phyloP scores from a whole-genome alignment of 352 stramenopile species.

The Phytophthora nicotianae region DNA sequence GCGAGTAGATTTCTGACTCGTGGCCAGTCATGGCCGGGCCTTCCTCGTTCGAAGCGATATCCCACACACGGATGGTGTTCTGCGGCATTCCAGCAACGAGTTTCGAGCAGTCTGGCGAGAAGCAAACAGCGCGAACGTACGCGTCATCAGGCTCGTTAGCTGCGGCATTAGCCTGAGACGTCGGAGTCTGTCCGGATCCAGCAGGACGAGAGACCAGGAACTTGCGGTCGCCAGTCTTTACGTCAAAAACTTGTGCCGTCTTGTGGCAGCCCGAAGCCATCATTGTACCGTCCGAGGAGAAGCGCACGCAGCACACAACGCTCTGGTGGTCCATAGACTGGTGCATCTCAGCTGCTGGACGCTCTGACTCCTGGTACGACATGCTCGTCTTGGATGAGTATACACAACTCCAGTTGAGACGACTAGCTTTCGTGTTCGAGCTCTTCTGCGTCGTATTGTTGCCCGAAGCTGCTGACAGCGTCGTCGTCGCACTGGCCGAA shows the following conservation, averaged over 20 bases:
- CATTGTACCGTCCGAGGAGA: slow-evolving; percentile 85
- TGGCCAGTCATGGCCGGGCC: slow-evolving; percentile 80
- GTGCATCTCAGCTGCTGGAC: slow-evolving; percentile 83
- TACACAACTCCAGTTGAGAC: slow-evolving; percentile 86
- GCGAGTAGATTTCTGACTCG: slow-evolving; percentile 87
- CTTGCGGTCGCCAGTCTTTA: slow-evolving; percentile 84
- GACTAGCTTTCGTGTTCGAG: slow-evolving; percentile 80
- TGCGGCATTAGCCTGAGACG: slow-evolving; percentile 45
- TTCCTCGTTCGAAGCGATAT: slow-evolving; percentile 89
- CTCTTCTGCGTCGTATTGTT: slow-evolving; percentile 76
- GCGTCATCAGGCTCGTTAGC: slow-evolving; percentile 80
- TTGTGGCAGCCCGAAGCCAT: slow-evolving; percentile 89
- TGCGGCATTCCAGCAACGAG: slow-evolving; percentile 88
- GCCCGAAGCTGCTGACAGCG: slow-evolving; percentile 38
- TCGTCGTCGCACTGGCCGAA: slow-evolving; percentile 20
- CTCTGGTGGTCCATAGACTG: slow-evolving; percentile 91
- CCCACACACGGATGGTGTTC: slow-evolving; percentile 89
- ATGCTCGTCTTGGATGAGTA: slow-evolving; percentile 78
- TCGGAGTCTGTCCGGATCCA: slow-evolving; percentile 46
- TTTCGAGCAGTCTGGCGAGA: slow-evolving; percentile 86
- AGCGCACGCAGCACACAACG: slow-evolving; percentile 87
- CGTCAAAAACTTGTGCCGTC: slow-evolving; percentile 86
- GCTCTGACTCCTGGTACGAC: slow-evolving; percentile 78
- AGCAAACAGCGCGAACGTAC: slow-evolving; percentile 85
- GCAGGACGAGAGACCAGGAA: slow-evolving; percentile 77